Evolutionary conservation across 2,329 filamentous ascomycete genomes (phyloP).

Genomic region (Fusarium metavorans): DNA sequence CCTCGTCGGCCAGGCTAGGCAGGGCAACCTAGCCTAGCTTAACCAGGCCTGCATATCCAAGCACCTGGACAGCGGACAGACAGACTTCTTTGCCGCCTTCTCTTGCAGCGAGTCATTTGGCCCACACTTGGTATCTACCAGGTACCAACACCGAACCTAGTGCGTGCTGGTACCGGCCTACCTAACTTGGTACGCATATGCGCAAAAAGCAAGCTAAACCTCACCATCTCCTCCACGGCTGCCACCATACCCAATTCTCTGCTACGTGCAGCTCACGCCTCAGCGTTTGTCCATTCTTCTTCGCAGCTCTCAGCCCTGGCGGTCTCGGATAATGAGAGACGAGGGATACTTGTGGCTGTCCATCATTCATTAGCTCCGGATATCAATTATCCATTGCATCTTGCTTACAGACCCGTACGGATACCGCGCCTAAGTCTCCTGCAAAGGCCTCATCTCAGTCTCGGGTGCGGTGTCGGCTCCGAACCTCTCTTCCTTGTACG

Average conservation of each 20-base stretch:
- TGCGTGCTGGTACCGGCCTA: not conserved
- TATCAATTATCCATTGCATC: not conserved
- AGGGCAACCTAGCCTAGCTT: not conserved
- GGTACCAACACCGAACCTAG: too few relatives aligned
- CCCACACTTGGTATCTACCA: not conserved
- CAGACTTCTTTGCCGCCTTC: not conserved
- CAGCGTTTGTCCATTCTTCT: not conserved
- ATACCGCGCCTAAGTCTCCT: not conserved
- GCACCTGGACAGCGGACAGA: not conserved
- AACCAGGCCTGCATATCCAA: not conserved
- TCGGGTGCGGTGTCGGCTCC: not conserved
- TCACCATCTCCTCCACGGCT: not conserved
- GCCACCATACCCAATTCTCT: conserved; percentile 21
- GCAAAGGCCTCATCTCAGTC: not conserved
- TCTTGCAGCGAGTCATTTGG: conserved; percentile 4
- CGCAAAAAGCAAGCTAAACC: conserved; percentile 11
- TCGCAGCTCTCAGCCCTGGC: not conserved
- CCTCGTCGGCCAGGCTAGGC: not conserved
- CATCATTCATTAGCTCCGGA: not conserved
- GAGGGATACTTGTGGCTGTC: not conserved
- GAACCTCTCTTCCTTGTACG: not conserved
- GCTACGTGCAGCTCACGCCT: conserved; percentile 14
- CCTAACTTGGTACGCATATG: not conserved
- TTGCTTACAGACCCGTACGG: not conserved
- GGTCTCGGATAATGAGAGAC: not conserved